Conservation (phyloP, 2,329 filamentous ascomycete species). For the Macrophomina pseudophaseolina region DNA sequence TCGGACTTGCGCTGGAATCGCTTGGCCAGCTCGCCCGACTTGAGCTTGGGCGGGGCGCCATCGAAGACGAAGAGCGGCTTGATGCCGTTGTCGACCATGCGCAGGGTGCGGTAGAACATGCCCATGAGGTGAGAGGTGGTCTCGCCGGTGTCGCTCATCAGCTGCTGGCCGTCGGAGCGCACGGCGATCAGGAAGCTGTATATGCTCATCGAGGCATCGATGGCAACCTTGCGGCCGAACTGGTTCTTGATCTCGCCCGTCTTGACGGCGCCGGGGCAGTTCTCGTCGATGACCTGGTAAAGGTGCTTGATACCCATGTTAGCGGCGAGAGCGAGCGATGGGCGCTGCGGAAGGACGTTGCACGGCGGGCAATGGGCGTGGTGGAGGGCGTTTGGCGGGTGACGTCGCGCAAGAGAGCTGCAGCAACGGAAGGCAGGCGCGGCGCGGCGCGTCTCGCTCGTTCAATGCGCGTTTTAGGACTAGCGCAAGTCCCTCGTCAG, state of each 20-base stretch:
- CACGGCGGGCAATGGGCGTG: constrained; percentile 16
- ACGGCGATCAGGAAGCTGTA: constrained; percentile 99
- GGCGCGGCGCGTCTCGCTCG: constrained; percentile 19
- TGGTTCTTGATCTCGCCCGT: constrained; percentile 98
- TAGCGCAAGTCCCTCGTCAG: constrained; percentile 8
- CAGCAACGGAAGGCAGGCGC: constrained; percentile 1
- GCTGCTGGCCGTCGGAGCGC: constrained; percentile 92
- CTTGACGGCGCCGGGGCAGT: constrained; percentile 94
- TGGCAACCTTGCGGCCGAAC: constrained; percentile 97
- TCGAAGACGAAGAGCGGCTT: constrained; percentile 99
- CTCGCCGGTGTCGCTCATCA: constrained; percentile 92
- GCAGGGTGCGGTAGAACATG: constrained; percentile 98
- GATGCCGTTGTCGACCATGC: constrained; percentile 98
- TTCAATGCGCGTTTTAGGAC: constrained; percentile 15
- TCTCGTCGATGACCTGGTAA: constrained; percentile 65
- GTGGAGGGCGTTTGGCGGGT: constrained; percentile 15
- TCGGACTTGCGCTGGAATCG: constrained; percentile 95
- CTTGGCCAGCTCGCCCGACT: constrained; percentile 95
- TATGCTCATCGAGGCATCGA: constrained; percentile 93
- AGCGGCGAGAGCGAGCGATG: background rate
- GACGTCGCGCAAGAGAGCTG: constrained; percentile 12
- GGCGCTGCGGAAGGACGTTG: background rate
- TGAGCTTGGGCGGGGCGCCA: constrained; percentile 93
- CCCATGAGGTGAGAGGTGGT: constrained; percentile 99
- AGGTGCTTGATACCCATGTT: constrained; percentile 50